phyloP scores from a whole-genome alignment of 331 rosid species.

The Pyracantha coccinea region DNA sequence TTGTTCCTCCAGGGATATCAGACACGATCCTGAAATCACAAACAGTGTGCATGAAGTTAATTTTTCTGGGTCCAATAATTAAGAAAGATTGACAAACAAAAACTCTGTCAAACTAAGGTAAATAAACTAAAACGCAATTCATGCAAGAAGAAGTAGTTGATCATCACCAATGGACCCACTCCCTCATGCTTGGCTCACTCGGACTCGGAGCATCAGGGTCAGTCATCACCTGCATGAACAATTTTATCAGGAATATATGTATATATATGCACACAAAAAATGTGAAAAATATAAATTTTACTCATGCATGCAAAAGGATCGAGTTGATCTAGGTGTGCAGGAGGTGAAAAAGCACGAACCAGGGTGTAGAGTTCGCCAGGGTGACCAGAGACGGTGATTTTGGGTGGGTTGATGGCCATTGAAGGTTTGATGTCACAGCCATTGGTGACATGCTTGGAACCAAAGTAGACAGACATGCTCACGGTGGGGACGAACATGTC shows the following conservation, averaged over 20 bases:
- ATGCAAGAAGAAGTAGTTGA: not conserved
- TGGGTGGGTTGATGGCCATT: constrained; percentile 48
- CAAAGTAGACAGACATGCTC: constrained; percentile 60
- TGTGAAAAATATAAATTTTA: not conserved
- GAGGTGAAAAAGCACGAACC: constrained; percentile 9
- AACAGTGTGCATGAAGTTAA: not conserved
- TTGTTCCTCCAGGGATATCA: constrained; percentile 80
- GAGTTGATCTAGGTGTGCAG: not conserved
- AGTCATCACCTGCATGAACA: constrained; percentile 60
- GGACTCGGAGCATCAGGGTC: constrained; percentile 98
- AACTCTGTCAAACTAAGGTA: too few relatives aligned
- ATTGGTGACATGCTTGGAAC: constrained; percentile 67
- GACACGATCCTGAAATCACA: constrained; percentile 57
- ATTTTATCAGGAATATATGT: not conserved
- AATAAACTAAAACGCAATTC: not conserved
- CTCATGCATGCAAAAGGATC: not conserved
- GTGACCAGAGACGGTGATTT: constrained; percentile 44
- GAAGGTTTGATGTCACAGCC: constrained; percentile 89
- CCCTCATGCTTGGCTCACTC: constrained; percentile 87
- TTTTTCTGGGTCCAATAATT: not conserved
- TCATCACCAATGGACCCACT: constrained; percentile 74
- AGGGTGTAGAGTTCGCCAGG: constrained; percentile 58
- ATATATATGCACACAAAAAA: not conserved
- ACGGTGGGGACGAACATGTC: constrained; percentile 76
- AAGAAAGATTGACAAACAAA: not conserved